Conservation (phyloP, 495 filamentous ascomycete species). For the Clohesyomyces aquaticus region DNA sequence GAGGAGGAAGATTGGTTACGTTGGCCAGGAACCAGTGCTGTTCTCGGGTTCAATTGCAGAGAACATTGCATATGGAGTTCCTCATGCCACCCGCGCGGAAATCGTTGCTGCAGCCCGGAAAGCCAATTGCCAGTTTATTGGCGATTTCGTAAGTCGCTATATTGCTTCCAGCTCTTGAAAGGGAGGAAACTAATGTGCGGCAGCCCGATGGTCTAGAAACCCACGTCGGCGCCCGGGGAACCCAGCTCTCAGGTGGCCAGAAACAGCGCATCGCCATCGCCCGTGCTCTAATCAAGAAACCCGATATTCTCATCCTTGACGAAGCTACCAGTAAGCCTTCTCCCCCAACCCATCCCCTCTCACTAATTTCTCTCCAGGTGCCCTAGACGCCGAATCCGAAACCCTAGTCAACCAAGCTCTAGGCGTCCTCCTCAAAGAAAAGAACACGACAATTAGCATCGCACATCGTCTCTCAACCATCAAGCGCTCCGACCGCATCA, state of each 20-base stretch:
- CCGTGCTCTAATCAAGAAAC: constrained; percentile 89
- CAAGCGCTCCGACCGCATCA: constrained; percentile 89
- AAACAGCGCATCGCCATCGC: constrained; percentile 99
- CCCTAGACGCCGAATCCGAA: constrained; percentile 96
- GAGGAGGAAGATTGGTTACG: constrained; percentile 91
- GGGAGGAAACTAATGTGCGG: constrained; percentile 17
- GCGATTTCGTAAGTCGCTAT: constrained; percentile 71
- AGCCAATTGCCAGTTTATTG: constrained; percentile 96
- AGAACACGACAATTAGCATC: constrained; percentile 95
- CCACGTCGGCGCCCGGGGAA: constrained; percentile 86
- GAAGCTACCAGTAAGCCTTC: constrained; percentile 63
- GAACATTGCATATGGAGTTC: constrained; percentile 93
- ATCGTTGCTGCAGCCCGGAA: constrained; percentile 86
- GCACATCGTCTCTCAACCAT: constrained; percentile 95
- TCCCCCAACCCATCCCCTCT: constrained; percentile 40
- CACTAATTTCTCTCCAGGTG: constrained; percentile 60
- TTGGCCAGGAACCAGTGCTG: constrained; percentile 92
- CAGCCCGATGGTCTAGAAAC: constrained; percentile 92
- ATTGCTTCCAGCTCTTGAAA: not conserved
- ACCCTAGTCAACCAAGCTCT: constrained; percentile 92
- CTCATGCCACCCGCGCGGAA: constrained; percentile 73
- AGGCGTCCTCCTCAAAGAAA: constrained; percentile 73
- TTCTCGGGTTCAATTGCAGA: constrained; percentile 96
- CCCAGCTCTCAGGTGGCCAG: constrained; percentile 93
- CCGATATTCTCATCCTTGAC: constrained; percentile 94